Evolutionary conservation across 805 yeast genomes (phyloP), one percentile per base, ranked within the genome.

Genomic region (Lipomyces japonicus): DNA sequence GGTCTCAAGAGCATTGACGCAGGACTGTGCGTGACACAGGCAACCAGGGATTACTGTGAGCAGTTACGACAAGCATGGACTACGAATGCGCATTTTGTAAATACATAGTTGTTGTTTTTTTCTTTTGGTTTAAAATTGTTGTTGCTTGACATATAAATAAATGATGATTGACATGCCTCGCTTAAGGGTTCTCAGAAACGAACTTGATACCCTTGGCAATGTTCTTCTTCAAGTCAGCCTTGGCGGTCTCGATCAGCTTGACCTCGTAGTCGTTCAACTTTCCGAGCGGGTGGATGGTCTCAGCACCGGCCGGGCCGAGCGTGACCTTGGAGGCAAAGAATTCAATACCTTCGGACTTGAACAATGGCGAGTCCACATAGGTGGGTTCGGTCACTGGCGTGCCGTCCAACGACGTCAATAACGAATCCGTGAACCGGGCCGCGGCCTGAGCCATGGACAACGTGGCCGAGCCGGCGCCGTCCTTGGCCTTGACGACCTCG

Each of bases 251-350:
- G 66, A 93, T 78, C 75, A 91, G 79, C 68, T 80, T 84, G 74
- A 85, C 84, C 80, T 93, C 98, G 71, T 82, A 84, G 61, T 72
- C 74, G 51, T 84, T 75, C 65, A 88, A 70, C 60, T 74, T 71
- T 66, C 95, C 95, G 65, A 93, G 75, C 31, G 72, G 66, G 60
- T 82, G 84, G 62, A 83, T 70, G 63, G 73, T 72, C 69, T 75
- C 75, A 62, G 82, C 87, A 74, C 93, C 93, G 57, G 80, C 78
- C 54, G 77, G 77, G 62, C 97, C 97, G 67, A 91, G 82, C 63
- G 95, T 86, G 61, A 93, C 95, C 74, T 82, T 84, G 62, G 96
- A 84, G 48, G 97, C 89, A 78, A 93, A 93, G 86, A 90, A 93
- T 58, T 88, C 91, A 65, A 93, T 86, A 68, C 97, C 97, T 76